These are phyloP conservation scores for Blastocladiella britannica DNA, from an alignment of 192 early-diverging fungal genomes.

Conservation along the genomic window DNA sequence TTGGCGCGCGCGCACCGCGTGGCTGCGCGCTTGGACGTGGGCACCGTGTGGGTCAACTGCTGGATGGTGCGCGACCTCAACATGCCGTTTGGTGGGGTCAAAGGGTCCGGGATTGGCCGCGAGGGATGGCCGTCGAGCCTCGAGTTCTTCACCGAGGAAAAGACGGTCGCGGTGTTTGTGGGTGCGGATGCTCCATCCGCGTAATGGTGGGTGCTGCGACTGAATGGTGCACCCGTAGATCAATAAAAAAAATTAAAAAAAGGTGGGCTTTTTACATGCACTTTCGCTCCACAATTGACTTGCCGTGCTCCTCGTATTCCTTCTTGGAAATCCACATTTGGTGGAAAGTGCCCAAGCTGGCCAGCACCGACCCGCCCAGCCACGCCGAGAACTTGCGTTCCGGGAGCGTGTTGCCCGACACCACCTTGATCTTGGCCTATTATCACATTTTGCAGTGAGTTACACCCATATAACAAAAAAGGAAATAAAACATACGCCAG, in stretches of 20 bases:
- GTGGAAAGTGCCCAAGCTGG: conserved; percentile 89
- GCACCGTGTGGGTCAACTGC: conserved; percentile 60
- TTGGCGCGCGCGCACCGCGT: conserved; percentile 31
- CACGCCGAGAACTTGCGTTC: conserved; percentile 88
- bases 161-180: too few species aligned
- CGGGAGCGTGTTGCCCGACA: conserved; percentile 47
- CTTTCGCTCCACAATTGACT: conserved; percentile 67
- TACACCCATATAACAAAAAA: conserved; percentile 2
- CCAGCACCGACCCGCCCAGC: conserved; percentile 91
- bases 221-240: too few species aligned
- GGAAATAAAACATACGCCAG: conserved; percentile 32
- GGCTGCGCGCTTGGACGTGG: conserved; percentile 35
- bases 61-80: conserved; percentile 50
- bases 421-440: conserved; percentile 60
- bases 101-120: conserved; percentile 30
- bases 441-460: too few species aligned
- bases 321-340: conserved; percentile 94
- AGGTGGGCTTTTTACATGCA: too few species aligned
- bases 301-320: conserved; percentile 80
- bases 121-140: conserved; percentile 42
- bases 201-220: too few species aligned
- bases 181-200: too few species aligned
- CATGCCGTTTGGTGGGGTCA: conserved; percentile 60
- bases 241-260: too few species aligned
- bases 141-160: conserved; percentile 45